Base-by-base conservation (phyloP, 352 stramenopile species). In the Pythium rhizo-oryzae region DNA sequence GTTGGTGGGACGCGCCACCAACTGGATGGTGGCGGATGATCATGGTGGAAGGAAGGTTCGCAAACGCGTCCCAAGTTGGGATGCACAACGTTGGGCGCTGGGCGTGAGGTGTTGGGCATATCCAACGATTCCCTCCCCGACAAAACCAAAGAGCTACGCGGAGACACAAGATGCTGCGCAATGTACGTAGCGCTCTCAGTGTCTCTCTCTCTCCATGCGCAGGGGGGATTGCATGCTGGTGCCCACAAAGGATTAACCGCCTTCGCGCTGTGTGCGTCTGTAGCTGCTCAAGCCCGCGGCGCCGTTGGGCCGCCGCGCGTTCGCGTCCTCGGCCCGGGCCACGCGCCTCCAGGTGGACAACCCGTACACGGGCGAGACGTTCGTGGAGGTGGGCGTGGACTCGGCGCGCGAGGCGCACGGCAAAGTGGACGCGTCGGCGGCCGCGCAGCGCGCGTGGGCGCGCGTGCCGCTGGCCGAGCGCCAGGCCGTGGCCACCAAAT, bases 361-460 rank as follows among this genome's bases (percentile, higher is more conserved):
- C 67, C 85, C 85, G 41, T 93, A 92, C 77, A 87, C 85, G 37
- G 80, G 82, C 5, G 79, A 92, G 57, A 80, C 70, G 8, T 91
- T 84, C 56, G 78, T 72, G 39, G 81, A 92, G 56, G 75, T 92
- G n/a, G 78, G 61, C 16, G 80, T 85, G 41, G 79, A 90, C 67
- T 88, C 83, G 25, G 76, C 73, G 57, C 70, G 70, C 7, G 66
- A 82, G 54, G 84, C 83, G 50, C 76, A 89, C 49, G 66, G 75
- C 41, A 93, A 90, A 49, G 56, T 93, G 35, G 81, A 87, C 62
- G 71, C 75, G 6, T 77, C 84, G 1, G 78, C 83, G 33, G 78
- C 76, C 33, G 85, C 77, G 41, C 85, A 93, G 70, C 54, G 75
- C 33, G 74, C 90, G 24, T 93, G 82, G 85, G 70, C 83, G 30